Evolutionary conservation across 176 grass and related monocot species (phyloP), one percentile per base, ranked within the genome.

Genomic region (Carex parvula): DNA sequence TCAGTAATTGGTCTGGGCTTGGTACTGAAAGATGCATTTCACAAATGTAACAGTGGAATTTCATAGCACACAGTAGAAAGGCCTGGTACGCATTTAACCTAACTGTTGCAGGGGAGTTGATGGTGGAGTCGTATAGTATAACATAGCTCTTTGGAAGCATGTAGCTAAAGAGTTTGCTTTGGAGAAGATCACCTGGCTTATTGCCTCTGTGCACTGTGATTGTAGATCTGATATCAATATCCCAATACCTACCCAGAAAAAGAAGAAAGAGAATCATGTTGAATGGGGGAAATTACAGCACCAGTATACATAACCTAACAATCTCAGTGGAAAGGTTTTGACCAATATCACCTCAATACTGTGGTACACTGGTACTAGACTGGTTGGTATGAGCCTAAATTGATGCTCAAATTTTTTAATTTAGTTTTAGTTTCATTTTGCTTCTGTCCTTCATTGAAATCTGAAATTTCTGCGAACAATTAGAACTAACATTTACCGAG

Each of bases 61-160:
- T 98, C 95, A 98, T 98, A 56, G 95, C 95, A 5, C 92, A 92
- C 69, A 98, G 78, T 39, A 94, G 84, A 87, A 98, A 93, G 57
- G 86, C 84, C 68, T 98, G 95, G 79, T 98, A 94, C 30, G 86
- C 59, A 87, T 98, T 98, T 84, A 94, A 80, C 83, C 89, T 86
- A 60, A 98, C 79, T 13, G 86, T 91, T 35, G 86, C 52, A 10
- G 89, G 87, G 35, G 90, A 93, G 68, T 98, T 98, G 78, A 98
- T 94, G 54, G 21, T 90, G 66, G 90, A 92, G 74, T 98, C 95
- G 12, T 94, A 98, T 29, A 98, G 89, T 77, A 98, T 91, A 10
- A 91, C 87, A 84, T 94, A 92, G 63, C 95, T 94, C 80, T 94
- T 98, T 30, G 84, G 91, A 75, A 86, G 90, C 90, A 94, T 92